Evolutionary conservation across 805 yeast species (phyloP), one percentile per base, ranked within the genome.

Genomic region (Kuraishia borneana): DNA sequence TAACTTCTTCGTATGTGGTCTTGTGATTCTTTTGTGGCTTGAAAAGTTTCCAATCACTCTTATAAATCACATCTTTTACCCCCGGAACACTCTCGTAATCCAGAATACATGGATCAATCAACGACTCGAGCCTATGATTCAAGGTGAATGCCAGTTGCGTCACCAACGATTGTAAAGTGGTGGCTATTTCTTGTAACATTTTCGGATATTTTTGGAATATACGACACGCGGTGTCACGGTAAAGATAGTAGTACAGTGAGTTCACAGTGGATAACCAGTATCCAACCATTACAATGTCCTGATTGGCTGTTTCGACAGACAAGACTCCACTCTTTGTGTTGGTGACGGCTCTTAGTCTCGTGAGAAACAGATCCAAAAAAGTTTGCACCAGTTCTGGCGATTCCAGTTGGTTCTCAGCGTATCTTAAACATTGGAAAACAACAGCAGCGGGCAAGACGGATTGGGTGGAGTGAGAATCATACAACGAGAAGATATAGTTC

Each of bases 231-330:
- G 59, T 54, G 47, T 81, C 92, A 40, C 82, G 74, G 29, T 73
- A 61, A 22, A 89, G 50, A 54, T 84, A 89, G 53, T 81, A 89
- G 47, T 80, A 77, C 33, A 89, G 58, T 43, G 83, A 76, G 39
- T 83, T 82, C 30, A 82, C 51, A 18, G 82, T 79, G 4, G 95
- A 76, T 25, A 92, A 68, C 97, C 97, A 92, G 52, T 85, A 89
- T 33, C 94, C 79, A 40, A 79, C 67, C 27, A 68, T 50, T 13
- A 82, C 82, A 36, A 81, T 76, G 48, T 82, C 89, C 21, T 77
- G 80, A 22, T 48, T 51, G 32, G 52, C 48, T 40, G 54, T 54
- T 29, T 43, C 48, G 60, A 61, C 58, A 28, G 66, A 60, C 26
- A 21, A 16, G 8, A 70, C 73, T 1, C 83, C 83, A 13, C 80